These are phyloP conservation scores for Tolypocladium endophyticum DNA, from an alignment of 2,329 filamentous ascomycete genomes.

Conservation along the genomic window DNA sequence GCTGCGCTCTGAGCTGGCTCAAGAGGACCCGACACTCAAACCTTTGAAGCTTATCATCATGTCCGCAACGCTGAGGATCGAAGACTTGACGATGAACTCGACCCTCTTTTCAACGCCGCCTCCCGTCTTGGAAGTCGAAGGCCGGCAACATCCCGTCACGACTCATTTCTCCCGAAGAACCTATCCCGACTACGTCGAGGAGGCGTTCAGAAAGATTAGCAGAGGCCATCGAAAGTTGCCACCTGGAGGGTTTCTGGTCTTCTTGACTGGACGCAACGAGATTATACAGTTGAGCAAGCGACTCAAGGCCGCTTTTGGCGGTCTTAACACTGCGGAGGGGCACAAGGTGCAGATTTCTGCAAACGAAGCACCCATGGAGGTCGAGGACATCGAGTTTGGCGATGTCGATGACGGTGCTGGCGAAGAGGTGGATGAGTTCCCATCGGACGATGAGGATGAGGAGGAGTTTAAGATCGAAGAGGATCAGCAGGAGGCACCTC, in stretches of 20 bases:
- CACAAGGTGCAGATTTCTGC: constrained; percentile 67
- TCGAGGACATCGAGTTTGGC: constrained; percentile 80
- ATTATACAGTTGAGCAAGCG: constrained; percentile 75
- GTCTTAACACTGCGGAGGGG: constrained; percentile 43
- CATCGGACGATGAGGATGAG: constrained; percentile 46
- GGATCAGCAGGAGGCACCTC: constrained; percentile 45
- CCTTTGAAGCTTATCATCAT: constrained; percentile 94
- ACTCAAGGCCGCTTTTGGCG: constrained; percentile 57
- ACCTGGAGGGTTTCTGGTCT: constrained; percentile 83
- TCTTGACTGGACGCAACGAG: constrained; percentile 88
- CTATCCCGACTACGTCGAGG: constrained; percentile 78
- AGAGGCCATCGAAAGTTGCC: constrained; percentile 84
- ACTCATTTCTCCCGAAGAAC: constrained; percentile 81
- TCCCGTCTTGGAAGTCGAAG: constrained; percentile 80
- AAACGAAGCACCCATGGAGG: constrained; percentile 67
- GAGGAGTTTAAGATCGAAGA: constrained; percentile 60
- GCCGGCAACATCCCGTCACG: constrained; percentile 82
- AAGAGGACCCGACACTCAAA: constrained; percentile 59
- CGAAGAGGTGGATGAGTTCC: constrained; percentile 48
- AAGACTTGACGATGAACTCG: constrained; percentile 79
- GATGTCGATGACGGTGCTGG: constrained; percentile 51
- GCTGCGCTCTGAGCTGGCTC: constrained; percentile 62
- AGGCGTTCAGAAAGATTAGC: constrained; percentile 78
- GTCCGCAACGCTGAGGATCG: constrained; percentile 88
- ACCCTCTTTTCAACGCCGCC: constrained; percentile 69